Evolutionary conservation across 2,329 filamentous ascomycete genomes (phyloP).

Genomic region (Orbilia quercus): DNA sequence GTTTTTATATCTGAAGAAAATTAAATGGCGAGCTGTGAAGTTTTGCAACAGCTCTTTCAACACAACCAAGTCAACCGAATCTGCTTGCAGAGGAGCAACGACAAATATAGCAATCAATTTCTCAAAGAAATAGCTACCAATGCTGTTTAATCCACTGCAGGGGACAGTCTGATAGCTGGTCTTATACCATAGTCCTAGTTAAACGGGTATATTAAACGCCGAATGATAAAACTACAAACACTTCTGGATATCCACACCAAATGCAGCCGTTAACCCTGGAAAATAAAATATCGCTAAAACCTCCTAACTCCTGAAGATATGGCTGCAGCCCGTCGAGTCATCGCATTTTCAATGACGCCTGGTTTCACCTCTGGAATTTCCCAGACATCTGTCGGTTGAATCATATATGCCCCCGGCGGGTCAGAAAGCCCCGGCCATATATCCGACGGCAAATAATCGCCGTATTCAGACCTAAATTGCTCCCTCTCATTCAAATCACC

Average conservation of each 20-base stretch:
- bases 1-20: conserved; percentile 35
- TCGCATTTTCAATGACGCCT: conserved; percentile 52
- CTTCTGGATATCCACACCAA: conserved; percentile 16
- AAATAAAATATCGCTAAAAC: conserved; percentile 16
- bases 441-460: conserved; percentile 86
- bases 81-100: not conserved
- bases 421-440: conserved; percentile 80
- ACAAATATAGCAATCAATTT: not conserved
- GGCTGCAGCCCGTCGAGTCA: conserved; percentile 43
- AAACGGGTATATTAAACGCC: too few relatives aligned
- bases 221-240: not conserved
- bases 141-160: too few relatives aligned
- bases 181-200: not conserved
- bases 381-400: conserved; percentile 58
- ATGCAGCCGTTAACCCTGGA: not conserved
- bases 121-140: too few relatives aligned
- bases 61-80: conserved; percentile 10
- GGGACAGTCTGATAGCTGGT: not conserved
- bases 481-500: conserved; percentile 79
- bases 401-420: conserved; percentile 62
- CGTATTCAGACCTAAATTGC: conserved; percentile 81
- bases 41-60: conserved; percentile 45
- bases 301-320: conserved; percentile 47
- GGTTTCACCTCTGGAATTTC: conserved; percentile 49
- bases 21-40: conserved; percentile 26